Conservation (phyloP, 2,329 filamentous ascomycete species). For the Plectosphaerella sp. region DNA sequence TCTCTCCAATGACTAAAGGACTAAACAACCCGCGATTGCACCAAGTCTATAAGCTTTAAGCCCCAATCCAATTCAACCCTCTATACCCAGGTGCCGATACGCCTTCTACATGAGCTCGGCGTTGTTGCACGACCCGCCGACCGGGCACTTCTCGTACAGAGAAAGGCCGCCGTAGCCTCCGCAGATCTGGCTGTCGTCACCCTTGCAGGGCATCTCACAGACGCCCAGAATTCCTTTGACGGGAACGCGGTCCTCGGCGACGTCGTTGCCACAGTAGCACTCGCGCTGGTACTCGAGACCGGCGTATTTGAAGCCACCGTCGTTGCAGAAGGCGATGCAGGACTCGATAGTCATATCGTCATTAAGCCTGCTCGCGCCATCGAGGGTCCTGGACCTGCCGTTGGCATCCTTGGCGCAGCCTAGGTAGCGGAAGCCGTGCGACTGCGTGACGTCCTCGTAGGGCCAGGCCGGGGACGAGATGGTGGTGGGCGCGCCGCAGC, state of each 20-base stretch:
- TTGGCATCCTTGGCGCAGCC: slow-evolving; percentile 40
- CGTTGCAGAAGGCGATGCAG: slow-evolving; percentile 26
- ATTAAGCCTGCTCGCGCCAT: slow-evolving; percentile 17
- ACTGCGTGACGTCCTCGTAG: slow-evolving; percentile 38
- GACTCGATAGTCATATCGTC: slow-evolving; percentile 26
- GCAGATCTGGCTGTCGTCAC: slow-evolving; percentile 8
- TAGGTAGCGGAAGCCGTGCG: slow-evolving; percentile 43
- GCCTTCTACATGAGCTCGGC: slow-evolving; percentile 8
- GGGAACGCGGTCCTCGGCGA: slow-evolving; percentile 18
- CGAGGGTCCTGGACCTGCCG: slow-evolving; percentile 23
- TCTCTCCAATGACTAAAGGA: too few species aligned
- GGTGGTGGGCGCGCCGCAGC: slow-evolving; percentile 28
- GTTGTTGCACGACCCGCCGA: slow-evolving; percentile 16
- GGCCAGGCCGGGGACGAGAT: slow-evolving; percentile 32
- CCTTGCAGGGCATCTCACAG: slow-evolving; percentile 24
- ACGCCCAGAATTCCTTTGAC: slow-evolving; percentile 34
- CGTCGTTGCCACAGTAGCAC: slow-evolving; percentile 31
- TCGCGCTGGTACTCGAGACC: slow-evolving; percentile 33
- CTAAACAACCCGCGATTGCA: too few species aligned
- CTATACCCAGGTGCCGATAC: not conserved
- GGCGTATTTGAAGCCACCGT: slow-evolving; percentile 21
- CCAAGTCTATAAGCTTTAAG: too few species aligned
- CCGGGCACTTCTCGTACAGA: slow-evolving; percentile 29
- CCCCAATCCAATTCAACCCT: too few species aligned
- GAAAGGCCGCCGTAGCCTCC: slow-evolving; percentile 23